Percentiles rank a stretch among this genome's conserved stretches.
Evolutionary conservation across 2,329 filamentous ascomycete genomes (phyloP).

Genomic region (Fusarium sp.): DNA sequence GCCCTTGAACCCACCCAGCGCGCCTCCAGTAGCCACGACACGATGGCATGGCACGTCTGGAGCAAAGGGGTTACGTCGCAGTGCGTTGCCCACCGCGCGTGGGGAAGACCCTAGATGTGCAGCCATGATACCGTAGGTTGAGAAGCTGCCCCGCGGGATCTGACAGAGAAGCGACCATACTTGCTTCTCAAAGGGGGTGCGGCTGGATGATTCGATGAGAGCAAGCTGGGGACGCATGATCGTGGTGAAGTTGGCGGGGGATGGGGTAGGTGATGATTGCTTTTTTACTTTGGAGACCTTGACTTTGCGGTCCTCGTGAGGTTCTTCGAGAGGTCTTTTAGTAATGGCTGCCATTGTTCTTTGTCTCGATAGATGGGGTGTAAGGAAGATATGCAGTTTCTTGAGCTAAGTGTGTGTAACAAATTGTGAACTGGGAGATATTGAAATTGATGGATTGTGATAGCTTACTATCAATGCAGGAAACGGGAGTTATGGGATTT

Average conservation of each 20-base stretch:
- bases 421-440: not conserved
- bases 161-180: conserved; percentile 83
- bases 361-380: not conserved
- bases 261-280: conserved; percentile 7
- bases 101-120: conserved; percentile 78
- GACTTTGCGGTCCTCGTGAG: conserved; percentile 20
- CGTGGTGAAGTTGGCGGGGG: conserved; percentile 9
- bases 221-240: conserved; percentile 58
- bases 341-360: conserved; percentile 29
- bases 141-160: conserved; percentile 81
- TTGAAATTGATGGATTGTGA: not conserved
- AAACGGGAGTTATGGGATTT: conserved; percentile 1
- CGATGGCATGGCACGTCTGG: conserved; percentile 87
- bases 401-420: not conserved
- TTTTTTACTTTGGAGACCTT: conserved; percentile 33
- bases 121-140: conserved; percentile 83
- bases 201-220: conserved; percentile 61
- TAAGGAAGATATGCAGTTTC: not conserved
- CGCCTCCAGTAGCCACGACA: conserved; percentile 80
- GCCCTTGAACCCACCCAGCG: conserved; percentile 80
- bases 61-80: conserved; percentile 86
- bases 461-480: not conserved
- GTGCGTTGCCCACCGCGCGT: conserved; percentile 82
- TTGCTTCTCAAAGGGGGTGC: conserved; percentile 71
- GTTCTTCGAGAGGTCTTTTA: conserved; percentile 43